Base-by-base conservation (phyloP, 805 yeast genomes). In the Candida sithepensis region DNA sequence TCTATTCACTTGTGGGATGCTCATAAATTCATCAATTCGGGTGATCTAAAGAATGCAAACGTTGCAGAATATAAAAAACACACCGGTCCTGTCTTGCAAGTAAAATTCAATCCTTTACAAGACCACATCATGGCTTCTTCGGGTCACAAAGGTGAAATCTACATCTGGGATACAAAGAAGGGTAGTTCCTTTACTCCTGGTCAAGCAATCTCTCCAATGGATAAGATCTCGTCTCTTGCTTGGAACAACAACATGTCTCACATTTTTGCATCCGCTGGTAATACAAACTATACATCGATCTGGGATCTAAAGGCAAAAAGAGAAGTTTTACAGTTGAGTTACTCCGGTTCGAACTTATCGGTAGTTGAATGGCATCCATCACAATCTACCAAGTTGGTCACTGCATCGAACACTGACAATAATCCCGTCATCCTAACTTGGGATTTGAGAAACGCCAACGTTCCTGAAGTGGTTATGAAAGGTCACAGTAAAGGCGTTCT, bases 351-450 rank as follows among this genome's bases (percentile, higher is more conserved):
- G 21, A 84, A 84, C 47, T 76, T 92, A 43, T 81, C 95, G 32
- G 77, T 79, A 50, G 95, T 94, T 13, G 89, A 85, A 49, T 94
- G 99, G 99, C 97, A 94, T 66, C 99, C 99, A 47, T 70, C 77
- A 39, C 84, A 84, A 68, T 81, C 92, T 49, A 92, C 98, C 14
- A 85, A 81, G 63, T 78, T 94, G 49, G 82, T 87, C 23, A 92
- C 98, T 22, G 96, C 96, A 23, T 83, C 94, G 24, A 90, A 85
- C 50, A 79, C 81, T 48, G 97, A 91, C 66, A 72, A 76, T 19
- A 79, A 81, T 43, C 96, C 99, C 12, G 77, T 86, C 28, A 82
- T 94, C 46, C 70, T 89, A 54, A 74, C 92, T 14, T 94, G 99
- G 99, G 97, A 94, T 71, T 76, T 94, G 63, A 81, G 97, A 67